These are phyloP conservation scores for Globisporangium orthogonon DNA, from an alignment of 352 stramenopile genomes.

Conservation along the genomic window DNA sequence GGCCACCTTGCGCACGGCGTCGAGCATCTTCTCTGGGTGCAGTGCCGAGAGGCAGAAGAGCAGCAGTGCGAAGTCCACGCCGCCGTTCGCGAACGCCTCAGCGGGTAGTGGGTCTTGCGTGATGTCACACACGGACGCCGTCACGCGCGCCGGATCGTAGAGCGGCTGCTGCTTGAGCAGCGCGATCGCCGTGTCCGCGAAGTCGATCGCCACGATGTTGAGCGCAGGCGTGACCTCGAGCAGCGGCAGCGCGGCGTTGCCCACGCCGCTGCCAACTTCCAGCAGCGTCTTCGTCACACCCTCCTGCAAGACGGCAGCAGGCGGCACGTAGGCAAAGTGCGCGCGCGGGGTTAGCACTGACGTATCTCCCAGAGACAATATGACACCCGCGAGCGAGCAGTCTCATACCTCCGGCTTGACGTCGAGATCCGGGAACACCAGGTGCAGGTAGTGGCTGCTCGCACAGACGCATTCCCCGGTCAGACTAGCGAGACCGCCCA, in stretches of 20 bases:
- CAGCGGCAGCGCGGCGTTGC: conserved; percentile 92
- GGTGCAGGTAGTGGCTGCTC: conserved; percentile 86
- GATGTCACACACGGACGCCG: conserved; percentile 79
- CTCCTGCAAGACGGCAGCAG: neutral
- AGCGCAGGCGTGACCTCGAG: conserved; percentile 88
- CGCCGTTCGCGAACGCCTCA: conserved; percentile 42
- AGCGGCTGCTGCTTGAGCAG: conserved; percentile 87
- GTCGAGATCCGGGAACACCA: conserved; percentile 88
- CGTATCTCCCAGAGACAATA: no score
- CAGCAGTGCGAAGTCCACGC: conserved; percentile 79
- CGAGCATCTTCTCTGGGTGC: conserved; percentile 82
- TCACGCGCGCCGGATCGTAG: conserved; percentile 66
- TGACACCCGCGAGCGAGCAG: neutral
- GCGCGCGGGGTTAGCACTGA: neutral
- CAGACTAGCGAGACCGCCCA: no score
- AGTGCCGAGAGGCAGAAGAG: conserved; percentile 91
- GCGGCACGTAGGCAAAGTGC: neutral
- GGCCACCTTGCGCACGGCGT: conserved; percentile 84
- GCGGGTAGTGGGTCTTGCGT: conserved; percentile 67
- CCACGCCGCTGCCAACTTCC: conserved; percentile 94
- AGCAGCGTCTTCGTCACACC: conserved; percentile 67
- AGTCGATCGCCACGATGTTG: conserved; percentile 90
- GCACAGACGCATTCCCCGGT: no score
- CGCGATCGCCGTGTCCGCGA: conserved; percentile 88
- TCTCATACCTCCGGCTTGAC: conserved; percentile 29